Percentiles rank a stretch among this genome's conserved stretches.
Evolutionary conservation across 306 rosid species (phyloP).

Genomic region (Aeschynomene evenia): DNA sequence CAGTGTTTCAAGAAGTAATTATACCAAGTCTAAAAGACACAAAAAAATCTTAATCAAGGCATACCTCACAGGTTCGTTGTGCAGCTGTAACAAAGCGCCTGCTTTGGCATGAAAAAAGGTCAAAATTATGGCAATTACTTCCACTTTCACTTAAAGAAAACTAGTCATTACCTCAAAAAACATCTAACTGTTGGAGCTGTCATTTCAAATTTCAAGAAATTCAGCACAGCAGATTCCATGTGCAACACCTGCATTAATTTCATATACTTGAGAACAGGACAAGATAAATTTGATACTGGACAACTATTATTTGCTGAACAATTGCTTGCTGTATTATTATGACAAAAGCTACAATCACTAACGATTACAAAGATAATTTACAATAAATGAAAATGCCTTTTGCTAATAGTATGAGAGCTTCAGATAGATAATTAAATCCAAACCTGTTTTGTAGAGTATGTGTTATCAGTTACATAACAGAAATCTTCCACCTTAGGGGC

Average conservation of each 20-base stretch:
- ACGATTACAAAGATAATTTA: too few species aligned
- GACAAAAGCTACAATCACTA: too few species aligned
- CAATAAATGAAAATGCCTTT: too few species aligned
- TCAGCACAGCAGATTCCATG: conserved; percentile 85
- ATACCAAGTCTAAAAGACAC: background rate
- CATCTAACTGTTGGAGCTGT: conserved; percentile 85
- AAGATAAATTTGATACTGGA: too few species aligned
- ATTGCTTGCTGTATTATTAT: too few species aligned
- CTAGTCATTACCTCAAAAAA: conserved; percentile 57
- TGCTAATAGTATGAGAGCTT: too few species aligned
- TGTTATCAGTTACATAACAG: conserved; percentile 83
- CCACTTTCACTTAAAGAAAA: conserved; percentile 10
- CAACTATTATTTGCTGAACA: too few species aligned
- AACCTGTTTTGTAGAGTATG: conserved; percentile 82
- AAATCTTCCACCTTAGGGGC: conserved; percentile 89
- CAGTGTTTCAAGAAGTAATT: conserved; percentile 8
- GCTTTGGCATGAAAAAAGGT: conserved; percentile 35
- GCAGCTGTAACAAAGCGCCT: conserved; percentile 56
- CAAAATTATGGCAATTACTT: conserved; percentile 20
- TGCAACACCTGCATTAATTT: conserved; percentile 60
- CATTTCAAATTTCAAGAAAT: conserved; percentile 82
- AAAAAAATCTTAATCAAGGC: conserved; percentile 13
- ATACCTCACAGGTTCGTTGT: conserved; percentile 55
- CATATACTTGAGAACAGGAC: too few species aligned
- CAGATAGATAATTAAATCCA: background rate